Percentiles rank a stretch among this genome's conserved stretches.
phyloP scores from a whole-genome alignment of 768 basidiomycete species.

The Rhodotorula toruloides region DNA sequence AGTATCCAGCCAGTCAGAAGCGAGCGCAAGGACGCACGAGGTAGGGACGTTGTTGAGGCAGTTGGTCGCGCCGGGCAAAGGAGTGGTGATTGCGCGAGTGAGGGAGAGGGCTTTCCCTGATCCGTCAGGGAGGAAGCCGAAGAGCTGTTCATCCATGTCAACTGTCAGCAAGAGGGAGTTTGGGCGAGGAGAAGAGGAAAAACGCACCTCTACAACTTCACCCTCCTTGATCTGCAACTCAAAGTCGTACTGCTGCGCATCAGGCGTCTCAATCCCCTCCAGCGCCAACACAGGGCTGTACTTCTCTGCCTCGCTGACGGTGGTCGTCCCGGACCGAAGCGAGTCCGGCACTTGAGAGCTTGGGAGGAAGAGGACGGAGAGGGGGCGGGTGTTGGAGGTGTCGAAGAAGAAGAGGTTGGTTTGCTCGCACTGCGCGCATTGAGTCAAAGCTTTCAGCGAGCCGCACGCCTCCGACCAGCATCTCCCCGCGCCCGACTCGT shows the following conservation, averaged over 20 bases:
- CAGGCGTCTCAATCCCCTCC: constrained; percentile 28
- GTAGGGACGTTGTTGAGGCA: constrained; percentile 23
- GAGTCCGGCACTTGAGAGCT: constrained; percentile 7
- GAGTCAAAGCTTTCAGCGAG: too few relatives aligned
- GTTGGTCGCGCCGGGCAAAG: constrained; percentile 21
- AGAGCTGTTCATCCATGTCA: constrained; percentile 5
- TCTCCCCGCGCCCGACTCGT: neutral
- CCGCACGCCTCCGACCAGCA: neutral
- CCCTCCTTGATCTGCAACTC: constrained; percentile 35
- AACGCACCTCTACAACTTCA: constrained; percentile 35
- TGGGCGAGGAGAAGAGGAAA: too few relatives aligned
- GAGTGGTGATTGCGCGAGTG: constrained; percentile 23
- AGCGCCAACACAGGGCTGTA: constrained; percentile 28
- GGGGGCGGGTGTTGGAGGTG: constrained; percentile 24
- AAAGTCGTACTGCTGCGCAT: constrained; percentile 30
- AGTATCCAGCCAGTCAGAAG: neutral
- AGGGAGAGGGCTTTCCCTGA: constrained; percentile 34
- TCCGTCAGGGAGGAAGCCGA: constrained; percentile 37
- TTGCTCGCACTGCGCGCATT: constrained; percentile 35
- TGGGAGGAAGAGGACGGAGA: constrained; percentile 33
- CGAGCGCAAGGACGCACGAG: neutral
- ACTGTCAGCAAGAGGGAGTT: neutral
- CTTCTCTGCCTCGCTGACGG: constrained; percentile 24
- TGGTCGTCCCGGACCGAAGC: constrained; percentile 16
- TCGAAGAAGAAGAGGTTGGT: constrained; percentile 40